These are phyloP conservation scores for Picochlorum sp. DNA, from an alignment of 139 green algal species.

Conservation along the genomic window DNA sequence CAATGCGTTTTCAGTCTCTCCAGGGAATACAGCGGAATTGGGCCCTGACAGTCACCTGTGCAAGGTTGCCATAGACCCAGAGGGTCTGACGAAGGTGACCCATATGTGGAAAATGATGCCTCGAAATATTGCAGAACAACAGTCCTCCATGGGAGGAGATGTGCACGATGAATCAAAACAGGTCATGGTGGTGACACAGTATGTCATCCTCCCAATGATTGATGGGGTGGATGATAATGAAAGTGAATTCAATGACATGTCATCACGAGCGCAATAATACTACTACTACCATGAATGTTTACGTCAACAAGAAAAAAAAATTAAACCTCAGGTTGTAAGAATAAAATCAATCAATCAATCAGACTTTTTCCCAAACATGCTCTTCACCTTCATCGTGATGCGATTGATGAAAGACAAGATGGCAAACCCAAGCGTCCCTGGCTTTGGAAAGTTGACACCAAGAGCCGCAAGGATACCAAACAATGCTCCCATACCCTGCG, in stretches of 20 bases:
- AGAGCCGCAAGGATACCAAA: constrained; percentile 62
- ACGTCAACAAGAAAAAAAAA: background rate
- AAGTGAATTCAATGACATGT: background rate
- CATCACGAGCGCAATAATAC: background rate
- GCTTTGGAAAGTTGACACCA: constrained; percentile 32
- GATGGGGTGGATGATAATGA: constrained; percentile 5
- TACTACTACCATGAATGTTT: no score
- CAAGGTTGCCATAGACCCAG: constrained; percentile 15
- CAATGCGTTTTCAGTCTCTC: constrained; percentile 10
- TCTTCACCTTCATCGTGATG: constrained; percentile 4
- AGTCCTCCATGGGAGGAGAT: no score
- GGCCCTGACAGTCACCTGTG: background rate
- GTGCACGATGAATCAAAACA: background rate
- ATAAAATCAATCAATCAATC: constrained; percentile 5
- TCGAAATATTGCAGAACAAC: no score
- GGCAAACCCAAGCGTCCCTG: constrained; percentile 23
- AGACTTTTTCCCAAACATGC: constrained; percentile 13
- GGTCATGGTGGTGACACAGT: constrained; percentile 9
- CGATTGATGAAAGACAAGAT: constrained; percentile 9
- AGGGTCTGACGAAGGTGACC: constrained; percentile 20
- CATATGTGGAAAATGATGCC: constrained; percentile 19
- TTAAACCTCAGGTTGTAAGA: background rate
- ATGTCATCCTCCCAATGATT: constrained; percentile 12
- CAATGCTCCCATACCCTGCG: constrained; percentile 48
- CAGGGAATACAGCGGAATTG: background rate